Percentiles rank a stretch among this genome's conserved stretches.
These are phyloP conservation scores for Alternaria rosae DNA, from an alignment of 2,329 filamentous ascomycete species.

Conservation along the genomic window DNA sequence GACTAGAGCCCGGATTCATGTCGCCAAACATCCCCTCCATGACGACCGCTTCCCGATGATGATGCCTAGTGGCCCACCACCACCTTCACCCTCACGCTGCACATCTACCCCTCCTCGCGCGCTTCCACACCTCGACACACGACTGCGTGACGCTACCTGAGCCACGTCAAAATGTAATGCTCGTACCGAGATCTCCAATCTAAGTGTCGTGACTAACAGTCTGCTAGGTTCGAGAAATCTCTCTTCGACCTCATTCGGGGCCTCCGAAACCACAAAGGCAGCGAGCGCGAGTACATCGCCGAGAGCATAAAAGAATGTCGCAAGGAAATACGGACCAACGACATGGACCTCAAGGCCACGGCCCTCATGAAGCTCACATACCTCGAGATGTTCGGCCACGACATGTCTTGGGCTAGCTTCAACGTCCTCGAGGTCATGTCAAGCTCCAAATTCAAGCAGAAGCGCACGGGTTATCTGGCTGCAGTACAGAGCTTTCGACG, in stretches of 20 bases:
- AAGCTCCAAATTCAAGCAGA: conserved; percentile 91
- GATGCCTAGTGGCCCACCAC: conserved; percentile 41
- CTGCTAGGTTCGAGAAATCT: conserved; percentile 93
- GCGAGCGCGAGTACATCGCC: conserved; percentile 94
- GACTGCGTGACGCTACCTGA: conserved; percentile 25
- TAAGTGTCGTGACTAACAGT: conserved; percentile 13
- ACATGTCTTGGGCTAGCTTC: conserved; percentile 99
- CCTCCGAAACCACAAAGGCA: conserved; percentile 92
- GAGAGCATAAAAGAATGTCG: conserved; percentile 95
- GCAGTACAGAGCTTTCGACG: conserved; percentile 95
- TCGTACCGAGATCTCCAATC: no score
- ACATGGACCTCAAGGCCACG: conserved; percentile 98
- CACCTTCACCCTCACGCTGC: conserved; percentile 28
- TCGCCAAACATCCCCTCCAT: conserved; percentile 13
- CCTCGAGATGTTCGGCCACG: conserved; percentile 97
- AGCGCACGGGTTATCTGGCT: conserved; percentile 91
- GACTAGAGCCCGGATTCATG: background rate
- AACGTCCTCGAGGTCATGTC: conserved; percentile 99
- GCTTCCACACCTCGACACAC: conserved; percentile 23
- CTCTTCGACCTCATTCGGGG: conserved; percentile 98
- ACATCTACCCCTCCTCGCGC: conserved; percentile 38
- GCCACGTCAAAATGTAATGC: conserved; percentile 35
- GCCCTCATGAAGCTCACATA: conserved; percentile 96
- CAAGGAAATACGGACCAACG: conserved; percentile 86
- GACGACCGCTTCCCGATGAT: conserved; percentile 34